These are phyloP conservation scores for Coelastrella sp. DNA, from an alignment of 139 green algal species.

Conservation along the genomic window DNA sequence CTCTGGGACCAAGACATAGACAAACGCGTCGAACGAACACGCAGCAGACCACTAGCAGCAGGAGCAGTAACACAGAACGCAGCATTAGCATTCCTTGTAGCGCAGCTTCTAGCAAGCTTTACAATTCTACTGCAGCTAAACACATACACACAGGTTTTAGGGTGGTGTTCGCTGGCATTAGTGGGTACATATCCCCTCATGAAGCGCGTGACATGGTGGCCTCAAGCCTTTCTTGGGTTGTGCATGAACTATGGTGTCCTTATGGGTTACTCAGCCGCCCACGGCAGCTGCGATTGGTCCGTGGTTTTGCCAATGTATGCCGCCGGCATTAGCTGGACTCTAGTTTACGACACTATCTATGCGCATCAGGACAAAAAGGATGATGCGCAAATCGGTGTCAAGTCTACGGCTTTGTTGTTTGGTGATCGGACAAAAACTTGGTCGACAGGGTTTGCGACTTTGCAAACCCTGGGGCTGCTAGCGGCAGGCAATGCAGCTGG, in stretches of 20 bases:
- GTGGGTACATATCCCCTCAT: constrained; percentile 95
- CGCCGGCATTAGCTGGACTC: constrained; percentile 89
- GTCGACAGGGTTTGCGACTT: constrained; percentile 69
- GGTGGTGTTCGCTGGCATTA: constrained; percentile 90
- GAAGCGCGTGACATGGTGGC: constrained; percentile 97
- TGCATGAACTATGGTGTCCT: constrained; percentile 99
- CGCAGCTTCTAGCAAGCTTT: constrained; percentile 87
- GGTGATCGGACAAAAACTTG: constrained; percentile 70
- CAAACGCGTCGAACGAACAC: constrained; percentile 81
- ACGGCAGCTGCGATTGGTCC: constrained; percentile 77
- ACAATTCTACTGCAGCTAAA: constrained; percentile 97
- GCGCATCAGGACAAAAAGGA: constrained; percentile 98
- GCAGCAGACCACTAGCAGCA: constrained; percentile 78
- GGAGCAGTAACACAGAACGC: constrained; percentile 61
- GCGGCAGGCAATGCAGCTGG: constrained; percentile 50
- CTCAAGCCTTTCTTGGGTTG: constrained; percentile 92
- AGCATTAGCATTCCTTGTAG: constrained; percentile 78
- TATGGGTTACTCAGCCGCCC: constrained; percentile 91
- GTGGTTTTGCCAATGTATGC: constrained; percentile 92
- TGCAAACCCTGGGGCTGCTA: constrained; percentile 31
- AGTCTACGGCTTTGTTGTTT: constrained; percentile 93
- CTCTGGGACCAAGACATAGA: constrained; percentile 93
- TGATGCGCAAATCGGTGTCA: constrained; percentile 87
- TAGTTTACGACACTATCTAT: constrained; percentile 99
- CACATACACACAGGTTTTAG: constrained; percentile 88